phyloP scores from a whole-genome alignment of 1,284 basidiomycete genomes.

The Tilletia caries region DNA sequence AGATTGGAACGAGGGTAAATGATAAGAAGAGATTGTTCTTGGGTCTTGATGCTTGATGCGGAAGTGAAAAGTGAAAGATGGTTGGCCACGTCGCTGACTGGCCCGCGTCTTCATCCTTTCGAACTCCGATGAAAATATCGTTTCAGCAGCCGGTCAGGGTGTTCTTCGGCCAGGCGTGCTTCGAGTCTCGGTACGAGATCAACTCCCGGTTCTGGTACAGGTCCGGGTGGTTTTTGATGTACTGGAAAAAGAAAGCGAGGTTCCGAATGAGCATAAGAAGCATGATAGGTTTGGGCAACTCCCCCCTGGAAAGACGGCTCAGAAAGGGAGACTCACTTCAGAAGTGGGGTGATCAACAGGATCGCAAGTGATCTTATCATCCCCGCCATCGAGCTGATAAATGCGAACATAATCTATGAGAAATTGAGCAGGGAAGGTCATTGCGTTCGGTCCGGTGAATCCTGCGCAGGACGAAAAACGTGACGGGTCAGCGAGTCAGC shows the following conservation, averaged over 20 bases:
- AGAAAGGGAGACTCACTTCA: not conserved
- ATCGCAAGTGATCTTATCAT: slow-evolving; percentile 49
- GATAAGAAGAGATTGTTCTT: too few relatives aligned
- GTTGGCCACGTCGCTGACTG: too few relatives aligned
- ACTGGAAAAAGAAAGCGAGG: slow-evolving; percentile 23
- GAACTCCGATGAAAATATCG: not conserved
- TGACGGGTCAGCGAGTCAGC: not conserved
- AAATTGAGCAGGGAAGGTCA: slow-evolving; percentile 56
- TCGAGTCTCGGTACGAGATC: slow-evolving; percentile 23
- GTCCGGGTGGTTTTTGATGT: slow-evolving; percentile 48
- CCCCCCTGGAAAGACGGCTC: too few relatives aligned
- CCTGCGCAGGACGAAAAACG: not conserved
- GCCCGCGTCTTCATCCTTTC: not conserved
- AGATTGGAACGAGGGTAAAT: too few relatives aligned
- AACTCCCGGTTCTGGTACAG: slow-evolving; percentile 49
- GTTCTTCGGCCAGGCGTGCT: slow-evolving; percentile 24
- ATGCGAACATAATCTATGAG: slow-evolving; percentile 57
- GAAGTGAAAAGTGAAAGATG: too few relatives aligned
- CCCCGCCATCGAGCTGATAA: slow-evolving; percentile 56
- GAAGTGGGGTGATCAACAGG: slow-evolving; percentile 46
- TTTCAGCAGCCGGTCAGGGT: slow-evolving; percentile 20
- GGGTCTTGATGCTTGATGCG: too few relatives aligned
- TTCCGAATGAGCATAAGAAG: too few relatives aligned
- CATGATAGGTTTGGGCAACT: too few relatives aligned
- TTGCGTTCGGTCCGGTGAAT: slow-evolving; percentile 7